These are phyloP conservation scores for Madurella fahalii DNA, from an alignment of 2,329 filamentous ascomycete species.

Conservation along the genomic window DNA sequence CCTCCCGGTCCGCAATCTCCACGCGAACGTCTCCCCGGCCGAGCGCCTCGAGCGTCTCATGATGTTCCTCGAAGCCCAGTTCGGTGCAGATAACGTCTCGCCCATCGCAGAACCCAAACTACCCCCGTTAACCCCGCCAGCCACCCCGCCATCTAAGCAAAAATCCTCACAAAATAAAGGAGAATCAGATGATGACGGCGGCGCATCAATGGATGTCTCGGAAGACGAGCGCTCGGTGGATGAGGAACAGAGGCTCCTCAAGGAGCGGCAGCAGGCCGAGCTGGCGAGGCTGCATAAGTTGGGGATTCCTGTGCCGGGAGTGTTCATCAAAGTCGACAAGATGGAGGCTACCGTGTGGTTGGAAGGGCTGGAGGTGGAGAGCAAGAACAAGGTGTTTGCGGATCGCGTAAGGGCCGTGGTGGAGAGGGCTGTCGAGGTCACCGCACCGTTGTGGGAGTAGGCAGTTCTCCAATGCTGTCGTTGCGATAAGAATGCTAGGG, in stretches of 20 bases:
- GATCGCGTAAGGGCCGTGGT: conserved; percentile 87
- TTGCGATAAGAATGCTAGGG: not conserved
- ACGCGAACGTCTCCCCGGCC: conserved; percentile 65
- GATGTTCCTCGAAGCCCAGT: conserved; percentile 96
- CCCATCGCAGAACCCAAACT: conserved; percentile 67
- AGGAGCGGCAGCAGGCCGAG: conserved; percentile 60
- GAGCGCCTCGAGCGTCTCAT: conserved; percentile 82
- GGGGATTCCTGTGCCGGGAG: conserved; percentile 85
- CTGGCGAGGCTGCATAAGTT: conserved; percentile 74
- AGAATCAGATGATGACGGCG: conserved; percentile 33
- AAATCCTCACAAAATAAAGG: not conserved
- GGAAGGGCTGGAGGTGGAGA: conserved; percentile 88
- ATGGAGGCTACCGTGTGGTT: conserved; percentile 86
- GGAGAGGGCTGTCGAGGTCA: conserved; percentile 83
- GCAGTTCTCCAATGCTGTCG: not conserved
- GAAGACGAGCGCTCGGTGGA: conserved; percentile 31
- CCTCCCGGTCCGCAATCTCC: conserved; percentile 60
- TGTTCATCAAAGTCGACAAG: conserved; percentile 84
- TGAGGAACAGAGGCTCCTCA: conserved; percentile 34
- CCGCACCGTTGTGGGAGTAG: conserved; percentile 65
- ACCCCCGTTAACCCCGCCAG: conserved; percentile 17
- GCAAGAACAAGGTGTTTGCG: conserved; percentile 68
- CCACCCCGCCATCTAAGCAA: conserved; percentile 3
- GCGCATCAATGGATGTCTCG: conserved; percentile 34
- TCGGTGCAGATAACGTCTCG: conserved; percentile 75